Evolutionary conservation across 176 grass and related monocot species (phyloP), one percentile per base, ranked within the genome.

Genomic region (Elaeis guineensis): DNA sequence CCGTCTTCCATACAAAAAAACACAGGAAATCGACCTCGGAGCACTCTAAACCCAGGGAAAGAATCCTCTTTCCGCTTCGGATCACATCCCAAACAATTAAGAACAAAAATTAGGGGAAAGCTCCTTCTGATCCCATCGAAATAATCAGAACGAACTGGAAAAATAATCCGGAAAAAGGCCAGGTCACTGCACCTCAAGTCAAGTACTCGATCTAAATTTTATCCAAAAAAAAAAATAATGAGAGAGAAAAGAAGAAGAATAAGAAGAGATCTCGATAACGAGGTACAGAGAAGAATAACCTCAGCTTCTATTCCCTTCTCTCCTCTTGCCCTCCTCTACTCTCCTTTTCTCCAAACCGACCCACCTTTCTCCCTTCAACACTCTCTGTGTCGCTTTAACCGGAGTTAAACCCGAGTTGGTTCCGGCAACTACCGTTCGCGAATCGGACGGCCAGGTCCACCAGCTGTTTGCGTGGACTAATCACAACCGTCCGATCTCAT

Each of bases 71-170:
- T 35, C 32, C 16, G 3, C 16, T 21, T 52, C 21, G 17, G 62
- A 51, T 65, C 62, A 51, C 49, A 52, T 25, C 21, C 17, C 19
- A 23, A 17, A 53, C 6, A 3, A 65, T 6, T 16, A 3, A 26
- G 12, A 20, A 25, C 8, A 49, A 64, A 35, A 61, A 32, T 61
- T 69, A n/a, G 17, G 66, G 19, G 9, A 29, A 28, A 66, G 50
- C 29, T 69, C 22, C n/a, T 17, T 24, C 17, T 19, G 44, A 39
- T 9, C 3, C 54, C 17, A 16, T 6, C 23, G 6, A 35, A 35
- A 23, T 16, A 26, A 5, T 16, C 21, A 1, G 12, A 60, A 51
- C 23, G 23, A 23, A 2, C 1, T 28, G 8, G 6, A 70, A 5
- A 3, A 71, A 60, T 51, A 19, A 50, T 28, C 14, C 26, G 3